Base-by-base conservation (phyloP, 1,139 yeast genomes). In the Nakaseomyces uthaithaninus region DNA sequence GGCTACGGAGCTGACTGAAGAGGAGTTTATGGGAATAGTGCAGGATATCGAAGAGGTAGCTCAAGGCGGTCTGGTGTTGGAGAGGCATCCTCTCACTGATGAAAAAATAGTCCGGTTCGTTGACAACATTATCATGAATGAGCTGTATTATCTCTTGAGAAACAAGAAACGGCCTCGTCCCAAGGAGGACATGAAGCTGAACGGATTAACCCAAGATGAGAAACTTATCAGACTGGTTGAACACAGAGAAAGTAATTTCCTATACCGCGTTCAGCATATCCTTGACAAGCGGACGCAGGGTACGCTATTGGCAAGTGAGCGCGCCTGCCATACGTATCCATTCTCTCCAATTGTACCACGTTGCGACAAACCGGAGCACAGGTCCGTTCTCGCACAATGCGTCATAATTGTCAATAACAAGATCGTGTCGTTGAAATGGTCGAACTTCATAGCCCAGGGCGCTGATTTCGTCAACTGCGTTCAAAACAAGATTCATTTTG, bases 401-500 rank as follows among this genome's bases (percentile, higher is more conserved):
- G 54, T 45, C 9, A 45, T 50, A 24, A 51, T 56, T 24, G 52
- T 41, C 22, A 53, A 60, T 41, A 65, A 60, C 54, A 61, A 44
- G 40, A 51, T 41, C 33, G 47, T 49, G 3, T 57, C 65, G 2
- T 36, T 56, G 9, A 61, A 52, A 42, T 44, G 48, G 48, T 43
- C 48, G 14, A 57, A 53, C 39, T 30, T 53, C 16, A 60, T 50
- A 50, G 57, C 47, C 33, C 56, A 47, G 36, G 55, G 42, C 62
- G 45, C 50, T 4, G 55, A 50, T 3, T 47, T 66, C 7, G 41
- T 54, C 9, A 47, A 53, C 15, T 82, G 91, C 51, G 53, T 71
- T 8, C 62, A 64, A 28, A 50, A 51, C 0, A 75, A 74, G 45
- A 70, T 74, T 39, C 93, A 82, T 58, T 77, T 67, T 51, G 63